Evolutionary conservation across 2,329 filamentous ascomycete species (phyloP).

Genomic region (Microcyclospora pomicola): DNA sequence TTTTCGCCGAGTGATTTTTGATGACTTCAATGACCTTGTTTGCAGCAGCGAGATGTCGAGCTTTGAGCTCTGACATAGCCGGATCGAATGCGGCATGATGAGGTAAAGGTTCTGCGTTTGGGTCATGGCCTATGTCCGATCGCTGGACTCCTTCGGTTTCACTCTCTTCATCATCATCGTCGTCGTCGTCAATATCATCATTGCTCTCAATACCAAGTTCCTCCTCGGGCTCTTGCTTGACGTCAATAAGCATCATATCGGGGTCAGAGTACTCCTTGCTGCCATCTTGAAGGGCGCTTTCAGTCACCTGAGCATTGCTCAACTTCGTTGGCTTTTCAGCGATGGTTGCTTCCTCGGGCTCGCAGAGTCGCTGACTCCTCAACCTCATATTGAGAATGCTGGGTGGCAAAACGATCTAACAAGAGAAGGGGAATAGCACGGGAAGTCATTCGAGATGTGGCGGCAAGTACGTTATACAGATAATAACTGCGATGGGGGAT

Average conservation of each 20-base stretch:
- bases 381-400: no score
- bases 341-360: background rate
- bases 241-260: background rate
- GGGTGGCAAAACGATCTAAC: no score
- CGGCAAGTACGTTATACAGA: no score
- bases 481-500: no score
- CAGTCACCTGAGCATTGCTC: slow-evolving; percentile 1
- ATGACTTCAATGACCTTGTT: background rate
- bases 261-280: background rate
- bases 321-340: background rate
- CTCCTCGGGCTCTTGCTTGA: background rate
- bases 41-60: background rate
- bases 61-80: slow-evolving; percentile 1
- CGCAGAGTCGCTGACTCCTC: no score
- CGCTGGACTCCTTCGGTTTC: background rate
- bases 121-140: background rate
- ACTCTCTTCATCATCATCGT: slow-evolving; percentile 1
- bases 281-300: no score
- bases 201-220: background rate
- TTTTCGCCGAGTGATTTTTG: background rate
- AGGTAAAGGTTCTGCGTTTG: slow-evolving; percentile 3
- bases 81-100: slow-evolving; percentile 4
- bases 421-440: no score
- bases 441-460: no score
- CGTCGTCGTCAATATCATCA: slow-evolving; percentile 2